Evolutionary conservation across 2,329 filamentous ascomycete genomes (phyloP), one percentile per base, ranked within the genome.

Genomic region (Celoporthe dispersa): DNA sequence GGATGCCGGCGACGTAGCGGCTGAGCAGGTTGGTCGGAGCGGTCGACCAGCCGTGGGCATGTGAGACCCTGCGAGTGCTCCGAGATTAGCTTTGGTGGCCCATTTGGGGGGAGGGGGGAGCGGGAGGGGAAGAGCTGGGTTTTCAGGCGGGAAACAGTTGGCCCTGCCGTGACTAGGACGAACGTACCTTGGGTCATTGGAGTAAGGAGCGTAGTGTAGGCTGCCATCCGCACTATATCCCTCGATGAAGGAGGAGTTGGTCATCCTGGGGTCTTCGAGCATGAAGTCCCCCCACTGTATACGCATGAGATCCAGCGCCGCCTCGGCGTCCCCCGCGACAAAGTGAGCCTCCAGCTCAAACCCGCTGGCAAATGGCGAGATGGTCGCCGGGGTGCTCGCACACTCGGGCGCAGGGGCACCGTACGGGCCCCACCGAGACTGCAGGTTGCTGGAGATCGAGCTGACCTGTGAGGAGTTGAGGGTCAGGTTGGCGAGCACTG

Each of bases 221-320:
- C 78, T 76, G 1, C 85, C 85, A 44, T 82, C 79, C 0, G 79
- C 81, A 1, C 79, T 77, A 67, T 85, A 86, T 0, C 85, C 85
- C 73, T 87, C 85, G 67, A 85, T 84, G 65, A 86, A 86, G 0
- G 84, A 85, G 0, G 79, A 81, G 62, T 86, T 84, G 1, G 85
- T 87, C 83, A 86, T 86, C 48, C 83, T 79, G 0, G 84, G 81
- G 68, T 86, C 83, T 22, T 86, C 79, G 6, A 88, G 81, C 85
- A 88, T 87, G 73, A 85, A 88, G 66, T 71, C 60, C 0, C 82
- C 85, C 79, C 79, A 81, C 9, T 75, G 74, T 0, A 74, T 68
- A 22, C 76, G 74, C 22, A 77, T 76, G 2, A 81, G 74, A 31
- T 76, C 70, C 4, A 81, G 72, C 1, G 77, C 79, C 1, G 73